A percentile compares a stretch with the other conserved stretches of the same genome.
phyloP scores from a whole-genome alignment of 495 filamentous ascomycete genomes.

The Echria macrotheca region DNA sequence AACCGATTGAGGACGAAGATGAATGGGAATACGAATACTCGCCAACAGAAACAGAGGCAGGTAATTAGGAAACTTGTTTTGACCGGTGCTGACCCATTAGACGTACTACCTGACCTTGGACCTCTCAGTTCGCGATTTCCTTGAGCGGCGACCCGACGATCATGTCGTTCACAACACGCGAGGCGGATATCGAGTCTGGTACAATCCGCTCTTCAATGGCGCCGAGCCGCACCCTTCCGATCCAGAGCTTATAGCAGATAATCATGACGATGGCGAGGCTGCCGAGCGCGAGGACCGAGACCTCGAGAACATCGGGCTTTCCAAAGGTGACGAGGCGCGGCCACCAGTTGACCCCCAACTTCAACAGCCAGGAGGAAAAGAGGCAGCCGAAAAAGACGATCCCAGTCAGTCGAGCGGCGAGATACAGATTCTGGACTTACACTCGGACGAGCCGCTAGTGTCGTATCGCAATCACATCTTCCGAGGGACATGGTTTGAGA shows the following conservation, averaged over 20 bases:
- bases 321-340: slow-evolving; percentile 7
- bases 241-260: slow-evolving; percentile 22
- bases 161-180: slow-evolving; percentile 23
- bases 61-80: too few relatives aligned
- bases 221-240: slow-evolving; percentile 16
- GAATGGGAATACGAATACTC: slow-evolving; percentile 59
- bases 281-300: slow-evolving; percentile 27
- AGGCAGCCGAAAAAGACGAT: not conserved
- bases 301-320: slow-evolving; percentile 20
- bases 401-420: slow-evolving; percentile 19
- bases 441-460: slow-evolving; percentile 64
- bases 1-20: slow-evolving; percentile 37
- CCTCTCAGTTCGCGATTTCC: slow-evolving; percentile 46
- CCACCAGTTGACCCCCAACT: slow-evolving; percentile 16
- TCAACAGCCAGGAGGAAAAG: slow-evolving; percentile 4
- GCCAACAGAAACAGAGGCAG: slow-evolving; percentile 49
- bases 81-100: slow-evolving; percentile 18
- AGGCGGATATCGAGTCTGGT: slow-evolving; percentile 32
- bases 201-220: slow-evolving; percentile 30
- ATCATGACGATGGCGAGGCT: slow-evolving; percentile 24
- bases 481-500: slow-evolving; percentile 68
- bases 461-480: slow-evolving; percentile 70
- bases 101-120: slow-evolving; percentile 54
- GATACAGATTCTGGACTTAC: slow-evolving; percentile 79
- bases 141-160: slow-evolving; percentile 29